Base-by-base conservation (phyloP, 306 rosid species). In the Biancaea sappan region DNA sequence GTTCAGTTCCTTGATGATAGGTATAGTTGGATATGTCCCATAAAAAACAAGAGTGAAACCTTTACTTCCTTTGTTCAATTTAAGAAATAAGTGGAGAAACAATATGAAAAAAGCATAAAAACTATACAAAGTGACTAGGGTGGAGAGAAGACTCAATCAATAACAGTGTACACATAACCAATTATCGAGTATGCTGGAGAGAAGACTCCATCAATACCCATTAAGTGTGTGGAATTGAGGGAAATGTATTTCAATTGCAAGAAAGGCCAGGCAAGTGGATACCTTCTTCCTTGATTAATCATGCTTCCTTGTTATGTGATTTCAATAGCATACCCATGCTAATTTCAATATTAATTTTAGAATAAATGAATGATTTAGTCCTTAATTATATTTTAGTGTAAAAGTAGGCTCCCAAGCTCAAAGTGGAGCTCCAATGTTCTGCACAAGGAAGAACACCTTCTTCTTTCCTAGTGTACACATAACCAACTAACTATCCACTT, bases 211-310 rank as follows among this genome's bases (percentile, higher is more conserved):
- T 85, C 90, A 38, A 91, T 94, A 62, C 68, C 98, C n/a, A 90
- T 87, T 19, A 95, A 94, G 58, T 91, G 98, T 66, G 85, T 88
- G 35, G 97, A 97, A 72, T 84, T 94, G 56, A 87, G 98, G 83
- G 98, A 94, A 85, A 94, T 97, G 52, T 91, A 87, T 75, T 94
- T 94, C 93, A 90, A 91, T 75, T 94, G 98, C 94, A 94, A 94
- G 77, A 88, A 97, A 78, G 98, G 98, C 79, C 98, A 94, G 91
- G 91, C 84, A 80, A 75, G 87, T 74, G 3, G 57, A 29, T 61
- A 26, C 8, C 19, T 19, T 69, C 80, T 73, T 56, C 16, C 28
- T 72, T 75, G 34, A 69, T 72, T 63, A 21, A 63, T 21, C 41
- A 10, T 63, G 21, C 4, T 73, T 29, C 28, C 43, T 57, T 64